Evolutionary conservation across 129 eudicot species (phyloP).

Genomic region (Smallanthus sonchifolius): DNA sequence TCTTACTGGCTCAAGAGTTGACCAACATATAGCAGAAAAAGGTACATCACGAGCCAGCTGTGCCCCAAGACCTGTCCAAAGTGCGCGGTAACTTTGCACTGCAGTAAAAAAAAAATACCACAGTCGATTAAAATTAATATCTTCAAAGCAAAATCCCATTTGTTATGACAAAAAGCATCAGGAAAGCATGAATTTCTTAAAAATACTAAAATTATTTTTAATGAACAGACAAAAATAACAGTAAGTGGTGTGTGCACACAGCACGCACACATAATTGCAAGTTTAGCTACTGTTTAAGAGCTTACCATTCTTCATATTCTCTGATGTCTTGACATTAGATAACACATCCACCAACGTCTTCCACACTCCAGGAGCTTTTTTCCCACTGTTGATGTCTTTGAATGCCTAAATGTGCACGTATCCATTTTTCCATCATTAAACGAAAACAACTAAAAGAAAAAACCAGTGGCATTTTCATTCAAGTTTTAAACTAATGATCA

Average conservation of each 20-base stretch:
- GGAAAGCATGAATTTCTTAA: not conserved
- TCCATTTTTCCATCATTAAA: not conserved
- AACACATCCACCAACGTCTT: slow-evolving; percentile 63
- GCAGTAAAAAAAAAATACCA: slow-evolving; percentile 1
- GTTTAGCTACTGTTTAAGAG: not conserved
- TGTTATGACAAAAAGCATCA: not conserved
- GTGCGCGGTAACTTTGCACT: slow-evolving; percentile 71
- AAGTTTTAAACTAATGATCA: not conserved
- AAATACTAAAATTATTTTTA: not conserved
- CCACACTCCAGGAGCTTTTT: slow-evolving; percentile 88
- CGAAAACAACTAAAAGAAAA: not conserved
- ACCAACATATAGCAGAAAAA: slow-evolving; percentile 93
- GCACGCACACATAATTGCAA: not conserved
- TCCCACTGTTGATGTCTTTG: slow-evolving; percentile 48
- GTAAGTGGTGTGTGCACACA: not conserved
- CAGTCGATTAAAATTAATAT: not conserved
- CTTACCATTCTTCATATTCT: slow-evolving; percentile 52
- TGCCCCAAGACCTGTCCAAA: slow-evolving; percentile 98
- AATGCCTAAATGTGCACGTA: slow-evolving; percentile 53
- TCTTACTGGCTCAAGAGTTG: slow-evolving; percentile 88
- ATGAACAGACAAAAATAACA: not conserved
- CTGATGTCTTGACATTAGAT: slow-evolving; percentile 61
- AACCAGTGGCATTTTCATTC: not conserved
- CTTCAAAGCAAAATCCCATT: not conserved
- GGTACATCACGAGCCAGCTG: slow-evolving; percentile 99